Percentiles rank a stretch among this genome's conserved stretches.
Evolutionary conservation across 2,329 filamentous ascomycete species (phyloP).

Genomic region (Hypomyces perniciosus): DNA sequence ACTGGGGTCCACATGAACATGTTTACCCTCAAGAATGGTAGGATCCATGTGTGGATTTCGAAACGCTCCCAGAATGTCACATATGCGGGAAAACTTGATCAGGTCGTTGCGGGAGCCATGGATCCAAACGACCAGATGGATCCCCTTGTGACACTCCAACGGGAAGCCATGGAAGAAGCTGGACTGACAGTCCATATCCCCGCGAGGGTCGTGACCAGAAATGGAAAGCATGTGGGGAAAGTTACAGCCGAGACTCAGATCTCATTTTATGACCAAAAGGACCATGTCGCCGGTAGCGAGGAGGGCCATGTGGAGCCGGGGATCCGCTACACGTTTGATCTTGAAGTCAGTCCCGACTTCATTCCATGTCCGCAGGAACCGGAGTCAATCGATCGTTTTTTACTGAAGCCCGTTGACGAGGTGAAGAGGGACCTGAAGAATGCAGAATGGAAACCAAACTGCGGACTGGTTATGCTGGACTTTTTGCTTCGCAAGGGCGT

Average conservation of each 20-base stretch:
- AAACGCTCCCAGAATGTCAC: constrained; percentile 24
- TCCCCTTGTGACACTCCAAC: constrained; percentile 24
- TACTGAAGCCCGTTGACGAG: constrained; percentile 23
- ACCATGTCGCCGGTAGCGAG: constrained; percentile 23
- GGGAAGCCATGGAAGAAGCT: constrained; percentile 31
- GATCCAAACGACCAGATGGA: constrained; percentile 23
- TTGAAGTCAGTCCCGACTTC: constrained; percentile 22
- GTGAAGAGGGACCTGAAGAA: constrained; percentile 23
- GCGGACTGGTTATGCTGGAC: constrained; percentile 34
- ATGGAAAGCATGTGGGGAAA: constrained; percentile 18
- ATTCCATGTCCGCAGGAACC: constrained; percentile 21
- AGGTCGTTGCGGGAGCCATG: constrained; percentile 33
- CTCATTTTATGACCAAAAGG: constrained; percentile 31
- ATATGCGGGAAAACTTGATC: constrained; percentile 31
- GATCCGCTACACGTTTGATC: constrained; percentile 32
- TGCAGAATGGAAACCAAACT: constrained; percentile 33
- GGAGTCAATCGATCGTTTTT: constrained; percentile 24
- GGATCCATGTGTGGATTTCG: constrained; percentile 29
- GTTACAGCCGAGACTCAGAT: constrained; percentile 22
- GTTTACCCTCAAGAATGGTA: constrained; percentile 24
- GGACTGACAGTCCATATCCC: constrained; percentile 21
- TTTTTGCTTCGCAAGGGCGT: constrained; percentile 28
- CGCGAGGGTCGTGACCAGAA: constrained; percentile 16
- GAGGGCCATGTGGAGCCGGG: constrained; percentile 32
- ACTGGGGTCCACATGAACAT: constrained; percentile 33